A percentile compares a stretch with the other conserved stretches of the same genome.
phyloP scores from a whole-genome alignment of 495 filamentous ascomycete genomes.

The Penicillium samsonianum region DNA sequence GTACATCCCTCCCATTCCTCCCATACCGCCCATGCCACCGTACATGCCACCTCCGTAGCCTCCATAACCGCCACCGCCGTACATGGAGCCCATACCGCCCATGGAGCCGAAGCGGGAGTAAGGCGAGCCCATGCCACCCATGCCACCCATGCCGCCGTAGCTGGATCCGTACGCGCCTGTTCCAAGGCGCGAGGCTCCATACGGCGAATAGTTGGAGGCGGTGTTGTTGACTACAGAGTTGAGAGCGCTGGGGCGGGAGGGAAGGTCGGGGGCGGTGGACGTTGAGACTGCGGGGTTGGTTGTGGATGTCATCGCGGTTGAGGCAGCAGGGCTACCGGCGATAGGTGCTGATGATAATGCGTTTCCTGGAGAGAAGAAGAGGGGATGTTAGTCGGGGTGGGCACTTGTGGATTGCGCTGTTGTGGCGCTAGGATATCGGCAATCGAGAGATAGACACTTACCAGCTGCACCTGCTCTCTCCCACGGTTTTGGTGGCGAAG shows the following conservation, averaged over 20 bases:
- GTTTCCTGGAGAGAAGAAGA: constrained; percentile 29
- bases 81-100: constrained; percentile 56
- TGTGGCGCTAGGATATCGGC: constrained; percentile 12
- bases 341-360: constrained; percentile 39
- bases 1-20: constrained; percentile 57
- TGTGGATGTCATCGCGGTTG: constrained; percentile 42
- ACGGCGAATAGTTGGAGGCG: constrained; percentile 79
- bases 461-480: constrained; percentile 71
- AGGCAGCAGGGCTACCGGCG: constrained; percentile 38
- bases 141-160: constrained; percentile 44
- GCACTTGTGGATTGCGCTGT: constrained; percentile 12
- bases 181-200: constrained; percentile 62
- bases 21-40: constrained; percentile 38
- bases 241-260: constrained; percentile 73
- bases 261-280: constrained; percentile 67
- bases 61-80: constrained; percentile 58
- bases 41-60: constrained; percentile 62
- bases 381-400: constrained; percentile 6
- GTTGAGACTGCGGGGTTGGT: constrained; percentile 46
- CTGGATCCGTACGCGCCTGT: constrained; percentile 48
- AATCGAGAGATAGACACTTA: constrained; percentile 39
- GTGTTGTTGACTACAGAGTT: constrained; percentile 79
- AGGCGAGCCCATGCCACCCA: constrained; percentile 44
- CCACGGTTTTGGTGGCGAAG: constrained; percentile 96
- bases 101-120: constrained; percentile 68